Evolutionary conservation across 352 stramenopile genomes (phyloP).

Genomic region (Globisporangium acanthophoron): DNA sequence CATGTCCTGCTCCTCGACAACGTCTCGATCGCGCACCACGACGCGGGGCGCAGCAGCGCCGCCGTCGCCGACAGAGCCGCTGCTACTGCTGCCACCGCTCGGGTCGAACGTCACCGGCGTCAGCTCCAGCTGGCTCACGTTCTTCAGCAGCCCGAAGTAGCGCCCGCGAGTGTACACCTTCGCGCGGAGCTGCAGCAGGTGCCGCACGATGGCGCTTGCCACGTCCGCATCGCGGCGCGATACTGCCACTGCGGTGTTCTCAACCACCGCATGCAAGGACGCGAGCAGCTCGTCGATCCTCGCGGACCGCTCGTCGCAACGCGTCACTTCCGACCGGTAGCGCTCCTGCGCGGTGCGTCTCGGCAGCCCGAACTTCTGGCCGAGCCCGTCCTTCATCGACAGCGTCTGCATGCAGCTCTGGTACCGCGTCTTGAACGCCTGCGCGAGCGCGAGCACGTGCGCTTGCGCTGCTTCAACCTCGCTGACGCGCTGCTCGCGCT

Average conservation of each 20-base stretch:
- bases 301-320: constrained; percentile 61
- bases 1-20: constrained; percentile 38
- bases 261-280: constrained; percentile 37
- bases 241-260: constrained; percentile 10
- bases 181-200: constrained; percentile 49
- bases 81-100: not conserved
- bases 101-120: constrained; percentile 27
- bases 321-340: constrained; percentile 78
- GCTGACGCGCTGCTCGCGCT: constrained; percentile 28
- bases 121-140: constrained; percentile 41
- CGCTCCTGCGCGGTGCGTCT: constrained; percentile 77
- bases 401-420: constrained; percentile 71
- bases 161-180: constrained; percentile 51
- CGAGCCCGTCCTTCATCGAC: constrained; percentile 85
- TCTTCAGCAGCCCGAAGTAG: constrained; percentile 60
- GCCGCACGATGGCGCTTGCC: constrained; percentile 25
- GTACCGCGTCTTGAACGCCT: constrained; percentile 65
- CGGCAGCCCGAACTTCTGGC: constrained; percentile 86
- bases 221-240: not conserved
- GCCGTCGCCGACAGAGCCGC: not conserved
- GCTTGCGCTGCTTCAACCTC: constrained; percentile 28
- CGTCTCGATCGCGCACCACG: constrained; percentile 30
- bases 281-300: constrained; percentile 59
- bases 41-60: not conserved
- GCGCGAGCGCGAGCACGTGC: constrained; percentile 23